Percentiles rank a stretch among this genome's conserved stretches.
Evolutionary conservation across 2,329 filamentous ascomycete species (phyloP).

Genomic region (Chalaropsis thielavioides): DNA sequence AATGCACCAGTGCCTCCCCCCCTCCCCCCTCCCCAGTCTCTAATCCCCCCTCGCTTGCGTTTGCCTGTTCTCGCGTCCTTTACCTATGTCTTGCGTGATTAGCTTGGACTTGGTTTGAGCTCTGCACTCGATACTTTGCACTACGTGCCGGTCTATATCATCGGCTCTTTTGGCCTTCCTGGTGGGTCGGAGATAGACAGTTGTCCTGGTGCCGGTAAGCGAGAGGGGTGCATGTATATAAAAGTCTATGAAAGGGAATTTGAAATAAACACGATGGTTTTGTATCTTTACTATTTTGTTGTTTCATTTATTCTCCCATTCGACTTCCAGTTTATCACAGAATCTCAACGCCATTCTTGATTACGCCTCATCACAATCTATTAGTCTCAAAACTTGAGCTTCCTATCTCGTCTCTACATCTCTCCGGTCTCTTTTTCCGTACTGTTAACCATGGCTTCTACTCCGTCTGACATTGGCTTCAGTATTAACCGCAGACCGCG

Average conservation of each 20-base stretch:
- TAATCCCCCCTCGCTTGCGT: not conserved
- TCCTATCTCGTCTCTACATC: no score
- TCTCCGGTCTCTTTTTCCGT: not conserved
- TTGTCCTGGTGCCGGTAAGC: not conserved
- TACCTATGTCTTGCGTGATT: not conserved
- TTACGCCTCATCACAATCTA: no score
- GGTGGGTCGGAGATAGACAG: not conserved
- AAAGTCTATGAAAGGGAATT: no score
- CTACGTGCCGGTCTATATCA: slow-evolving; percentile 4
- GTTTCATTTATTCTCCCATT: slow-evolving; percentile 18
- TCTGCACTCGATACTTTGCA: slow-evolving; percentile 15
- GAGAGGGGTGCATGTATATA: not conserved
- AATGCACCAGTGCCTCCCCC: no score
- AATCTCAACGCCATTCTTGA: no score
- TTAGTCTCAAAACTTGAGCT: no score
- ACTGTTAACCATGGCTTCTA: not conserved
- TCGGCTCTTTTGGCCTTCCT: not conserved
- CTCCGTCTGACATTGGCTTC: not conserved
- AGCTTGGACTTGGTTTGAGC: not conserved
- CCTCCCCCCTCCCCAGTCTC: no score
- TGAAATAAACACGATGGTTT: no score
- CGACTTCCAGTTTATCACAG: slow-evolving; percentile 14
- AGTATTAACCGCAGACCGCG: not conserved
- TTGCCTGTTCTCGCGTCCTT: not conserved
- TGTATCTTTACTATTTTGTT: not conserved